A percentile compares a stretch with the other conserved stretches of the same genome.
Evolutionary conservation across 495 filamentous ascomycete species (phyloP).

Genomic region (Copromyces sp.): DNA sequence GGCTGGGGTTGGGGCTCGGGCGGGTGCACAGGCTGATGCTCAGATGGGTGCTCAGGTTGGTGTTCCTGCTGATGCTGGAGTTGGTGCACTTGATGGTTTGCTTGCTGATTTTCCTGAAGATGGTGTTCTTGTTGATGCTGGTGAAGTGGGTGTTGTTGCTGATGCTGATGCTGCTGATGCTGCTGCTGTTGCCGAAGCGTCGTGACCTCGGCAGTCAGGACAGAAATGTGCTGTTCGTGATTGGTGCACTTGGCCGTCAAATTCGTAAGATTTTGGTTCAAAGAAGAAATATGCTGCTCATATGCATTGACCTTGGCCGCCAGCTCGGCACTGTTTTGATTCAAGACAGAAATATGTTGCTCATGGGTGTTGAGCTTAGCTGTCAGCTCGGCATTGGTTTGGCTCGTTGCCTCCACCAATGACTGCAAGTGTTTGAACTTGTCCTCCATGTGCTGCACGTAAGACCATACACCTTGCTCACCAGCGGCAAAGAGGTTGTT

Average conservation of each 20-base stretch:
- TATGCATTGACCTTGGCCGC: constrained; percentile 28
- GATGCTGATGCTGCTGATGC: background rate
- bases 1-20: background rate
- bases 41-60: background rate
- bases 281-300: constrained; percentile 24
- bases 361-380: constrained; percentile 36
- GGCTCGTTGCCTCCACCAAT: constrained; percentile 16
- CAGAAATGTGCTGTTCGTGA: constrained; percentile 31
- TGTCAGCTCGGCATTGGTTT: constrained; percentile 17
- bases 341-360: constrained; percentile 10
- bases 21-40: background rate
- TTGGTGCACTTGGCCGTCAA: constrained; percentile 26
- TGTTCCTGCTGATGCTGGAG: background rate
- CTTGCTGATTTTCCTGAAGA: background rate
- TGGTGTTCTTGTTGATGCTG: background rate
- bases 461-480: constrained; percentile 37
- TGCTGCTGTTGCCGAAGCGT: constrained; percentile 11
- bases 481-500: constrained; percentile 33
- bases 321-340: constrained; percentile 18
- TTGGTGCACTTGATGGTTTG: background rate
- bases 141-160: background rate
- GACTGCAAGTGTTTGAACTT: constrained; percentile 30
- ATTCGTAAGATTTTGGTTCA: constrained; percentile 13
- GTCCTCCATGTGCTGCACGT: constrained; percentile 41
- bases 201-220: constrained; percentile 13